Evolutionary conservation across 495 filamentous ascomycete species (phyloP).

Genomic region (Xylaria curta): DNA sequence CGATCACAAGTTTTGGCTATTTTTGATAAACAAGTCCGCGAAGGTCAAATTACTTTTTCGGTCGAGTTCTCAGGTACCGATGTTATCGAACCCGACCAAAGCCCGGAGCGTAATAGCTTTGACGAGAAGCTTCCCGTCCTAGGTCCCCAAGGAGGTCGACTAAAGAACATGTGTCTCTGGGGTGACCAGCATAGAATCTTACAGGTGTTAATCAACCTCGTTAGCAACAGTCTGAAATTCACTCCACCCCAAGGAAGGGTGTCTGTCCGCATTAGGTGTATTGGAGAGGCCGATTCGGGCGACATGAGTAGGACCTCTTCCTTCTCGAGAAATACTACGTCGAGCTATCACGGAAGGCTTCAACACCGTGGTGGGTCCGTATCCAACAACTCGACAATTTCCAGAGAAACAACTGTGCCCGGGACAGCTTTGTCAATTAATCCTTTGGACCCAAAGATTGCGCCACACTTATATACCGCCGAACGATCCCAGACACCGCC

Average conservation of each 20-base stretch:
- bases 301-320: slow-evolving; percentile 57
- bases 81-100: slow-evolving; percentile 40
- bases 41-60: slow-evolving; percentile 72
- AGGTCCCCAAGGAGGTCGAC: slow-evolving; percentile 65
- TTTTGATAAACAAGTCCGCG: slow-evolving; percentile 86
- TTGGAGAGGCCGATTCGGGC: slow-evolving; percentile 58
- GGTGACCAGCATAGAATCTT: slow-evolving; percentile 90
- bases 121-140: slow-evolving; percentile 53
- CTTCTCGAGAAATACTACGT: slow-evolving; percentile 53
- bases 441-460: slow-evolving; percentile 59
- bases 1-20: slow-evolving; percentile 79
- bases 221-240: slow-evolving; percentile 92
- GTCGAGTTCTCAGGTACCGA: slow-evolving; percentile 70
- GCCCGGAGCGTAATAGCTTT: slow-evolving; percentile 41
- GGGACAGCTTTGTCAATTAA: slow-evolving; percentile 65
- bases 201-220: slow-evolving; percentile 90
- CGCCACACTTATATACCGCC: slow-evolving; percentile 53
- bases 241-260: slow-evolving; percentile 80
- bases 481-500: slow-evolving; percentile 69
- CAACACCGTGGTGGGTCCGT: slow-evolving; percentile 55
- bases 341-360: slow-evolving; percentile 45
- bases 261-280: slow-evolving; percentile 73
- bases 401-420: slow-evolving; percentile 43
- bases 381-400: slow-evolving; percentile 55
- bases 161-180: slow-evolving; percentile 79